A percentile compares a stretch with the other conserved stretches of the same genome.
These are phyloP conservation scores for Xylona heveae DNA, from an alignment of 495 filamentous ascomycete genomes.

Conservation along the genomic window DNA sequence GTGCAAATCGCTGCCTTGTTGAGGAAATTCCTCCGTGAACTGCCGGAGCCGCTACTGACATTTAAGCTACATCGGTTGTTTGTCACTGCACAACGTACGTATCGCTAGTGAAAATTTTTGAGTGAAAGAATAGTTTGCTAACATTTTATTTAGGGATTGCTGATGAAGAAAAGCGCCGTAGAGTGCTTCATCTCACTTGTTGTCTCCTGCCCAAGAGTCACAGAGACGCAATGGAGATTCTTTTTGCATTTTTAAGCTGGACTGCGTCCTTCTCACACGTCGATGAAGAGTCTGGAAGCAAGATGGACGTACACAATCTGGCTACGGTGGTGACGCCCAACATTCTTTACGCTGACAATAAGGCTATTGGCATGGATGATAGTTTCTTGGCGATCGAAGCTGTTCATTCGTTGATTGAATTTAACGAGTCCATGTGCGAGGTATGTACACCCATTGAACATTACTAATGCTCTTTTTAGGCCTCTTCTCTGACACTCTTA, in stretches of 20 bases:
- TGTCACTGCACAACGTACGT: conserved; percentile 67
- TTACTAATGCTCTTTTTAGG: background rate
- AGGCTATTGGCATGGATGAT: conserved; percentile 49
- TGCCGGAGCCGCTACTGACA: conserved; percentile 87
- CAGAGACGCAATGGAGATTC: conserved; percentile 82
- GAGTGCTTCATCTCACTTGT: conserved; percentile 77
- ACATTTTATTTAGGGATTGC: conserved; percentile 39
- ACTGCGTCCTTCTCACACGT: conserved; percentile 90
- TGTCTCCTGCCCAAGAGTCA: conserved; percentile 86
- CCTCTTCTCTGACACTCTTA: background rate
- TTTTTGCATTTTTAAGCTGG: conserved; percentile 97
- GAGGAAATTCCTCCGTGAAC: conserved; percentile 86
- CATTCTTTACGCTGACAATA: conserved; percentile 58
- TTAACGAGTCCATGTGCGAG: conserved; percentile 91
- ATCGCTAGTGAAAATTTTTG: background rate
- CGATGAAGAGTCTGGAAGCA: conserved; percentile 80
- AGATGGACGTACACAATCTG: conserved; percentile 98
- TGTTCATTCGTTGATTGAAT: conserved; percentile 70
- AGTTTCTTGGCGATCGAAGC: conserved; percentile 87
- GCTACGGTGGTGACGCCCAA: conserved; percentile 98
- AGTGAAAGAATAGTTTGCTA: conserved; percentile 8
- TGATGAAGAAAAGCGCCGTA: conserved; percentile 60
- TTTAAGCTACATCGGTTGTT: conserved; percentile 86
- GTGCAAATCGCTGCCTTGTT: conserved; percentile 88
- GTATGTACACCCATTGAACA: conserved; percentile 21